phyloP scores from a whole-genome alignment of 306 rosid species.

The Sicyos baderoa region DNA sequence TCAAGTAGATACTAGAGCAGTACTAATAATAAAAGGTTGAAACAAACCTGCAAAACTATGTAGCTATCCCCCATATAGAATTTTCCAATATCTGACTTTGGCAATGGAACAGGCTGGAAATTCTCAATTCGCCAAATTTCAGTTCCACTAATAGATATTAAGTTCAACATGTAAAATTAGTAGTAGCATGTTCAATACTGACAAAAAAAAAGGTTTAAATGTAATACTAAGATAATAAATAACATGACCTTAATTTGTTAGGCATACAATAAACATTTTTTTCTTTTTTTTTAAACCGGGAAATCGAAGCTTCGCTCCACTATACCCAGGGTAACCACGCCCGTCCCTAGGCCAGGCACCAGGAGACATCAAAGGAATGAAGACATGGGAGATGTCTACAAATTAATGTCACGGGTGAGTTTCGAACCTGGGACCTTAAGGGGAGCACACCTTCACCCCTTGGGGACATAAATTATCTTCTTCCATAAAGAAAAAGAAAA shows the following conservation, averaged over 20 bases:
- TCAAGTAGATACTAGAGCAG: background rate
- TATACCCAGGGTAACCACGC: too few species aligned
- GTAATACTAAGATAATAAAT: background rate
- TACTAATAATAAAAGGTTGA: constrained; percentile 17
- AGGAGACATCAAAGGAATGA: too few species aligned
- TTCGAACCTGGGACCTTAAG: too few species aligned
- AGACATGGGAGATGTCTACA: too few species aligned
- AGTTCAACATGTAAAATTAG: constrained; percentile 30
- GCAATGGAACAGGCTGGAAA: constrained; percentile 25
- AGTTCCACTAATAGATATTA: constrained; percentile 18
- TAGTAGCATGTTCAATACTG: constrained; percentile 12
- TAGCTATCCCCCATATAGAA: constrained; percentile 24
- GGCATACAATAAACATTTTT: background rate
- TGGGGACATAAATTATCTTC: background rate
- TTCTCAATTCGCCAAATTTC: constrained; percentile 27
- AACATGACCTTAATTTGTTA: background rate
- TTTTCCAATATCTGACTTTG: constrained; percentile 15
- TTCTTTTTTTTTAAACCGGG: too few species aligned
- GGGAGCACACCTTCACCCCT: too few species aligned
- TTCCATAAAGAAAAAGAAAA: background rate
- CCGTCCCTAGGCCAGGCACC: too few species aligned
- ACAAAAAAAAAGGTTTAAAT: background rate
- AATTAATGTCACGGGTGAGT: too few species aligned
- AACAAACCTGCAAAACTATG: constrained; percentile 19
- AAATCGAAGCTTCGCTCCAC: too few species aligned